These are phyloP conservation scores for Colletotrichum nymphaeae DNA, from an alignment of 2,329 filamentous ascomycete genomes.

Conservation along the genomic window DNA sequence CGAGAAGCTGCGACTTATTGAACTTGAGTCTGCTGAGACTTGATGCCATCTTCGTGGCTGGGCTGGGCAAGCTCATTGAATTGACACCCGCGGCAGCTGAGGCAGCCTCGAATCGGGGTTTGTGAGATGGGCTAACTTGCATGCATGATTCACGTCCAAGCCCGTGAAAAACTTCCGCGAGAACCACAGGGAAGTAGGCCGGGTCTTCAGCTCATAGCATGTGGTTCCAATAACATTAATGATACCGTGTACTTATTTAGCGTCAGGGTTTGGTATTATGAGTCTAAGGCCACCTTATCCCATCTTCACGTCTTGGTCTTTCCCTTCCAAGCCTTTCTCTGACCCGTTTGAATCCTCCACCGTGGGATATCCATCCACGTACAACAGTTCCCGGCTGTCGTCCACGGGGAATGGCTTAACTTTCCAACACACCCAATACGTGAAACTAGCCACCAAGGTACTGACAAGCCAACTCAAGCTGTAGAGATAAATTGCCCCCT, in stretches of 20 bases:
- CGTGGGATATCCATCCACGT: constrained; percentile 2
- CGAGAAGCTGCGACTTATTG: constrained; percentile 23
- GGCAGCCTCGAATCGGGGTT: neutral
- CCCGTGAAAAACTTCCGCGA: no score
- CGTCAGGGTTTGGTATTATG: neutral
- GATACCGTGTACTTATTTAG: no score
- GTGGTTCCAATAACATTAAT: neutral
- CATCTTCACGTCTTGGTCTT: neutral
- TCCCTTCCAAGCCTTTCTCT: neutral
- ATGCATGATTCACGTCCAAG: neutral
- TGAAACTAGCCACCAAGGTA: constrained; percentile 28
- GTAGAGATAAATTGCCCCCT: constrained; percentile 35
- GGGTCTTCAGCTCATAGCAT: no score
- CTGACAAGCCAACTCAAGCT: constrained; percentile 40
- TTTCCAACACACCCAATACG: constrained; percentile 31
- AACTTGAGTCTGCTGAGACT: constrained; percentile 15
- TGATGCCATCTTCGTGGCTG: constrained; percentile 28
- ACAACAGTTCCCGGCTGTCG: neutral
- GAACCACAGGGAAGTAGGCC: no score
- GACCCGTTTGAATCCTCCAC: neutral
- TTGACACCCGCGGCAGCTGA: constrained; percentile 11
- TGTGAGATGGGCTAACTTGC: neutral
- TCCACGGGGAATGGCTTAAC: constrained; percentile 15
- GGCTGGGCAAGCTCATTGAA: constrained; percentile 18
- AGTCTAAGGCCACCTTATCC: neutral